Percentiles rank a stretch among this genome's conserved stretches.
phyloP scores from a whole-genome alignment of 139 green algal genomes.

The Klebsormidium nitens region DNA sequence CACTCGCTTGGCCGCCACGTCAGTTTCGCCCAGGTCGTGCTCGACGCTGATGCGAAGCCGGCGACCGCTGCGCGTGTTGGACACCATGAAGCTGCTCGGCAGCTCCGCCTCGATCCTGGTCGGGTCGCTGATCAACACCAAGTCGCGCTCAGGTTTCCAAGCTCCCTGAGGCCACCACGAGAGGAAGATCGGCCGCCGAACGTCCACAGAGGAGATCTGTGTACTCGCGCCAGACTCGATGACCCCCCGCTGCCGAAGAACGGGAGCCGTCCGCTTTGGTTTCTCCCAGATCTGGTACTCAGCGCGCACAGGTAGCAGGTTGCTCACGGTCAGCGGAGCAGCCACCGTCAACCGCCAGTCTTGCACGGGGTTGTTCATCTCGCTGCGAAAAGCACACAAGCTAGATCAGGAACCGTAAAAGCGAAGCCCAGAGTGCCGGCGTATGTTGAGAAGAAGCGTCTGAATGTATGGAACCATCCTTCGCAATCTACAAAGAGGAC shows the following conservation, averaged over 20 bases:
- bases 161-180: slow-evolving; percentile 27
- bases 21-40: slow-evolving; percentile 22
- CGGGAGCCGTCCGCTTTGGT: slow-evolving; percentile 3
- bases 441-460: too few species aligned
- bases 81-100: slow-evolving; percentile 11
- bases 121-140: slow-evolving; percentile 24
- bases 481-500: too few species aligned
- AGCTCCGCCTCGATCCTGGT: neutral
- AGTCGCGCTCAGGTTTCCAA: slow-evolving; percentile 36
- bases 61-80: slow-evolving; percentile 19
- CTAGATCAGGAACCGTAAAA: too few species aligned
- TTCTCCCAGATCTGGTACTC: slow-evolving; percentile 41
- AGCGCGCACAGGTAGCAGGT: slow-evolving; percentile 64
- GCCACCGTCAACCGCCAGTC: slow-evolving; percentile 69
- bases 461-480: too few species aligned
- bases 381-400: slow-evolving; percentile 4
- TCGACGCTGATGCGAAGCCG: slow-evolving; percentile 26
- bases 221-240: slow-evolving; percentile 14
- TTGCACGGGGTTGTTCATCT: neutral
- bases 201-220: slow-evolving; percentile 27
- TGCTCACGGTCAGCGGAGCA: slow-evolving; percentile 66
- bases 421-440: too few species aligned
- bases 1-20: slow-evolving; percentile 27
- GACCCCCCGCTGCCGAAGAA: slow-evolving; percentile 13
- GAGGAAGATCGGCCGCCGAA: slow-evolving; percentile 20